Evolutionary conservation across 441 rosid genomes (phyloP).

Genomic region (Populus hybrid): DNA sequence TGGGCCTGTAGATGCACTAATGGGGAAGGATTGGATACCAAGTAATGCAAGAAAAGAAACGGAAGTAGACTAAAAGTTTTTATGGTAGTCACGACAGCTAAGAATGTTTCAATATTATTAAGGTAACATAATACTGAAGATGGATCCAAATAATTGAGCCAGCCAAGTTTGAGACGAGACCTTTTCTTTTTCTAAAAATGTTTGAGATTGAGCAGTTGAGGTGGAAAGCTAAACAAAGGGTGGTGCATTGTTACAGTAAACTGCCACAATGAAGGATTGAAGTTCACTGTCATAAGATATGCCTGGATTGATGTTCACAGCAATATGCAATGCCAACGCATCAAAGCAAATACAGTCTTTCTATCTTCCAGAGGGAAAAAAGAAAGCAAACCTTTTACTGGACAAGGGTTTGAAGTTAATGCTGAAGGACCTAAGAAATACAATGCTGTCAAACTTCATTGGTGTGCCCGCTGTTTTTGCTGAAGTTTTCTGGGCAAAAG

Average conservation of each 20-base stretch:
- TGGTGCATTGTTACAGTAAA: not conserved
- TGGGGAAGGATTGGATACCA: not conserved
- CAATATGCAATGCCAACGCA: not conserved
- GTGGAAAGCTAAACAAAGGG: not conserved
- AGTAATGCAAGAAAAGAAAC: not conserved
- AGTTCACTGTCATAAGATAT: not conserved
- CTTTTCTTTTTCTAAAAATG: not conserved
- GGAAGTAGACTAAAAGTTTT: not conserved
- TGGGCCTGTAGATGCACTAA: not conserved
- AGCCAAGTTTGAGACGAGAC: not conserved
- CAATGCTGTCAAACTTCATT: not conserved
- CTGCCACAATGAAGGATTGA: too few species aligned
- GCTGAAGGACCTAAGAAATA: not conserved
- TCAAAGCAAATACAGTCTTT: not conserved
- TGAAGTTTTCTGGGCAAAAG: constrained; percentile 57
- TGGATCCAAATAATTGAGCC: not conserved
- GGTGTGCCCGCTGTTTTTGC: constrained; percentile 16
- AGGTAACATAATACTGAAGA: not conserved
- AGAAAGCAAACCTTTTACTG: not conserved
- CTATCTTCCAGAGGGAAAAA: not conserved
- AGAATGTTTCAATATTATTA: not conserved
- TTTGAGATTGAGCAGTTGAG: not conserved
- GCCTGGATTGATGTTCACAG: not conserved
- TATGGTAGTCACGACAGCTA: not conserved
- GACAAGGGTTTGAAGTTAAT: not conserved